phyloP scores from a whole-genome alignment of 1,284 basidiomycete species.

The Laetiporus sulphureus region DNA sequence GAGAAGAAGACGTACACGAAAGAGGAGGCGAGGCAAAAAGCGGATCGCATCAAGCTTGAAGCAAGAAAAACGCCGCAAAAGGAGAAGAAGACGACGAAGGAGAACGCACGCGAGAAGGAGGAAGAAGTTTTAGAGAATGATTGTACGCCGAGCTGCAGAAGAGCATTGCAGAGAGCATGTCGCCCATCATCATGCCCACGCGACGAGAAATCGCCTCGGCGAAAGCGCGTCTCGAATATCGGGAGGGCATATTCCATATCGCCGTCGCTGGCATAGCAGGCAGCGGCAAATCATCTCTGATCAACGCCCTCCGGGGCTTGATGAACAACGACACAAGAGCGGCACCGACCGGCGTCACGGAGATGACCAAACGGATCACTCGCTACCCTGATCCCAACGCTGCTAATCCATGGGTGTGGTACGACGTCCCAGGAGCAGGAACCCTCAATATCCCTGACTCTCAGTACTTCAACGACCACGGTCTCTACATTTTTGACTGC shows the following conservation, averaged over 20 bases:
- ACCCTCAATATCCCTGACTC: neutral
- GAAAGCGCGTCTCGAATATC: conserved; percentile 1
- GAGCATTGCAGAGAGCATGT: too few relatives aligned
- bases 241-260: conserved; percentile 1
- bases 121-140: too few relatives aligned
- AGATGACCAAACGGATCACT: too few relatives aligned
- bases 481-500: neutral
- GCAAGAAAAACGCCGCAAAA: too few relatives aligned
- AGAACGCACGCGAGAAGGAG: too few relatives aligned
- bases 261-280: conserved; percentile 1
- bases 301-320: neutral
- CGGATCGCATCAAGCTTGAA: too few relatives aligned
- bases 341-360: neutral
- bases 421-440: too few relatives aligned
- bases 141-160: too few relatives aligned
- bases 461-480: neutral
- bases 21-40: too few relatives aligned
- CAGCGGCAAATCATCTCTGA: too few relatives aligned
- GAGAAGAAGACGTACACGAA: too few relatives aligned
- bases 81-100: too few relatives aligned
- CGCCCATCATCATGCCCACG: neutral
- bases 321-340: neutral
- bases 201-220: neutral
- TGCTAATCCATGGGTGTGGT: neutral
- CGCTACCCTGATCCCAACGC: neutral